Evolutionary conservation across 164 flowering plant species (phyloP).

Genomic region (Vitis cinerea): DNA sequence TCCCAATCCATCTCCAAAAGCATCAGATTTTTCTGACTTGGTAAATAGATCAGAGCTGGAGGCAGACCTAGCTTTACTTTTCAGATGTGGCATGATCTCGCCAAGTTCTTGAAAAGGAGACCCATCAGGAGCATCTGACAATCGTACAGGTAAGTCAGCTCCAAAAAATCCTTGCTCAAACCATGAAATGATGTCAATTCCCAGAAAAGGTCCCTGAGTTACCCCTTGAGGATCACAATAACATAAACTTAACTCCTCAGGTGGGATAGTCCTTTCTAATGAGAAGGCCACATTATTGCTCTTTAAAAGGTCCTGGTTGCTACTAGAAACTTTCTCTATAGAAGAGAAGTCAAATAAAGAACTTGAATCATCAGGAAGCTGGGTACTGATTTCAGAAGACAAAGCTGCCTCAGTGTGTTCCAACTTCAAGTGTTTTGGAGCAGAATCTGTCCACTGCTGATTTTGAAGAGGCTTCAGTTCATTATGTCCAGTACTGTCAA

Average conservation of each 20-base stretch:
- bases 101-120: conserved; percentile 67
- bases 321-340: conserved; percentile 22
- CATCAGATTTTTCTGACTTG: conserved; percentile 29
- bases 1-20: conserved; percentile 33
- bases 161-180: conserved; percentile 92
- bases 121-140: conserved; percentile 75
- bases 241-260: conserved; percentile 71
- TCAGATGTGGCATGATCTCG: conserved; percentile 77
- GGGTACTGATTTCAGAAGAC: conserved; percentile 25
- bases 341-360: conserved; percentile 35
- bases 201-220: conserved; percentile 89
- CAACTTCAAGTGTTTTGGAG: conserved; percentile 10
- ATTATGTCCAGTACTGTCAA: conserved; percentile 15
- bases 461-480: not conserved
- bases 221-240: conserved; percentile 93
- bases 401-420: conserved; percentile 22
- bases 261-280: conserved; percentile 28
- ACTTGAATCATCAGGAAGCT: conserved; percentile 45
- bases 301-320: conserved; percentile 15
- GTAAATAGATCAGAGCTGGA: conserved; percentile 15
- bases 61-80: conserved; percentile 17
- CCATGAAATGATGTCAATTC: conserved; percentile 86
- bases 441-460: conserved; percentile 16
- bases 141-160: conserved; percentile 70
- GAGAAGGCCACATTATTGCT: conserved; percentile 19